phyloP scores from a whole-genome alignment of 768 basidiomycete species.

The Termitomyces sp. region DNA sequence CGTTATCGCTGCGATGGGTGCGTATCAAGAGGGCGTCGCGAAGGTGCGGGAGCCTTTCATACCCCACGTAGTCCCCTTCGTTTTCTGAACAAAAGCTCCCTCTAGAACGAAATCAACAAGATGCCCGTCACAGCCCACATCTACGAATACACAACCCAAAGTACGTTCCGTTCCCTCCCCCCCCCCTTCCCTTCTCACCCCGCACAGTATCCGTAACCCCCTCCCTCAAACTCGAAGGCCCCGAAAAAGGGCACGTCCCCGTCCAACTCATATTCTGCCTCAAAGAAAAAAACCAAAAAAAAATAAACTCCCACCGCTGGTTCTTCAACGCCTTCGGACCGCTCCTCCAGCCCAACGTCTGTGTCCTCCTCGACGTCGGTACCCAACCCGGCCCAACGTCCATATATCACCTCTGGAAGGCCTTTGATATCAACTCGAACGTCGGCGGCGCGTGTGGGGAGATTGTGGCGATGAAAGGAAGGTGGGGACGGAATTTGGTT shows the following conservation, averaged over 20 bases:
- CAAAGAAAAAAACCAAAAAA: conserved; percentile 93
- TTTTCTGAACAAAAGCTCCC: too few relatives aligned
- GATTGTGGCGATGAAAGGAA: conserved; percentile 89
- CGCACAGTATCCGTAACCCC: conserved; percentile 67
- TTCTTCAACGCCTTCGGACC: conserved; percentile 91
- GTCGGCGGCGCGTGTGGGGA: conserved; percentile 96
- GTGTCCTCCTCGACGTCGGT: conserved; percentile 84
- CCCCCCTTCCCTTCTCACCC: not conserved
- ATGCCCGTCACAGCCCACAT: conserved; percentile 86
- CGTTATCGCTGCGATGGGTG: conserved; percentile 90
- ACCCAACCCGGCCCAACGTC: conserved; percentile 81
- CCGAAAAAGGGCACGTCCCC: conserved; percentile 78
- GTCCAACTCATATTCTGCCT: conserved; percentile 92
- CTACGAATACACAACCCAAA: conserved; percentile 92
- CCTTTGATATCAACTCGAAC: conserved; percentile 88
- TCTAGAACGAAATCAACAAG: conserved; percentile 72
- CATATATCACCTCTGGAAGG: conserved; percentile 94
- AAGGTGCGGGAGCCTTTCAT: conserved; percentile 42
- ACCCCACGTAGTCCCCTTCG: too few relatives aligned
- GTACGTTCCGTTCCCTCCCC: not conserved
- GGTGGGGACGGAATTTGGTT: conserved; percentile 70
- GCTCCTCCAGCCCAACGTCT: conserved; percentile 86
- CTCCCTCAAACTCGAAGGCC: conserved; percentile 75
- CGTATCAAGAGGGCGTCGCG: conserved; percentile 91
- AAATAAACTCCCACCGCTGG: conserved; percentile 94